Conservation (phyloP, 2,329 filamentous ascomycete species). For the Fusarium virguliforme region DNA sequence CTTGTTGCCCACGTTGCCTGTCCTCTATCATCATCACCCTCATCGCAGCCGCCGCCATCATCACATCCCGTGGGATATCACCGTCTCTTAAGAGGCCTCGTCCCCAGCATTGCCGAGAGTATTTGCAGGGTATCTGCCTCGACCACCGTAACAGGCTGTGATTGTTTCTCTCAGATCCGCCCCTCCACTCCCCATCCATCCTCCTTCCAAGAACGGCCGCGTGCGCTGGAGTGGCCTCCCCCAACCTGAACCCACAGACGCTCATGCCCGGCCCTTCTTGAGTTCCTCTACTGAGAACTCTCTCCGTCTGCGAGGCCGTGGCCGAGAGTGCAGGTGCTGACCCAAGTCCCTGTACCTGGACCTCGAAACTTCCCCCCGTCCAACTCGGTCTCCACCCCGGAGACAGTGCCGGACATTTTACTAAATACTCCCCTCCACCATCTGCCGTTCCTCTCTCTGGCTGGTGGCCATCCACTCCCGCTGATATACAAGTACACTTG, state of each 20-base stretch:
- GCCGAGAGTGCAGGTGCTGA: conserved; percentile 46
- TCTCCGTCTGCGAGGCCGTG: conserved; percentile 54
- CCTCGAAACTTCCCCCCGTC: conserved; percentile 57
- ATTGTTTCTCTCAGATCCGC: conserved; percentile 49
- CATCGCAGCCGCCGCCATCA: conserved; percentile 12
- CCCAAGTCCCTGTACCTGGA: conserved; percentile 59
- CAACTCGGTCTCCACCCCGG: conserved; percentile 60
- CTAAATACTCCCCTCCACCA: conserved; percentile 66
- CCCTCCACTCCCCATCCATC: conserved; percentile 53
- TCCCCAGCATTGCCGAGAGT: conserved; percentile 43
- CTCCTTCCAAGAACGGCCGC: conserved; percentile 68
- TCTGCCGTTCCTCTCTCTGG: conserved; percentile 58
- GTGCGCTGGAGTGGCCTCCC: conserved; percentile 57
- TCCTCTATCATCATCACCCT: conserved; percentile 19
- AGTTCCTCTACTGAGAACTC: conserved; percentile 45
- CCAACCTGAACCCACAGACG: conserved; percentile 44
- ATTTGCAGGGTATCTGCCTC: conserved; percentile 46
- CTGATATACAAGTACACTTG: conserved; percentile 64
- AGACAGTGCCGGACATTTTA: conserved; percentile 67
- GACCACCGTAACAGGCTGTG: conserved; percentile 47
- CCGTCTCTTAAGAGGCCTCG: conserved; percentile 41
- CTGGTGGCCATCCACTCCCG: conserved; percentile 59
- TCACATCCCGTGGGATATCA: conserved; percentile 38
- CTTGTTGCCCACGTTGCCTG: conserved; percentile 31
- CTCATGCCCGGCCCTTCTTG: conserved; percentile 48